Evolutionary conservation across 495 filamentous ascomycete species (phyloP).

Genomic region (Pseudevernia furfuracea): DNA sequence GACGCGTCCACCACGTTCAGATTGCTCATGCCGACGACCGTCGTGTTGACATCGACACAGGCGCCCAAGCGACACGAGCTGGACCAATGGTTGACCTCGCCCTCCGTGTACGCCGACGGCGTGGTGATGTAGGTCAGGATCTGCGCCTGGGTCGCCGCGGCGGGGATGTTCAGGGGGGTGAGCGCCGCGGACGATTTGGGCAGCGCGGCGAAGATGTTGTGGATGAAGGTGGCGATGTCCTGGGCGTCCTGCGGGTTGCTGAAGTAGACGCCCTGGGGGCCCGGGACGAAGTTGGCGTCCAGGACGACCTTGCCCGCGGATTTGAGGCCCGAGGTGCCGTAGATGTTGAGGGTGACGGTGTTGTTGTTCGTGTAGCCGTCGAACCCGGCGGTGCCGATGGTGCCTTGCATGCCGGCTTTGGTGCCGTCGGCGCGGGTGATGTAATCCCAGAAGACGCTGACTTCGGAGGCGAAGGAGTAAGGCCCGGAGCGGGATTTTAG

Average conservation of each 20-base stretch:
- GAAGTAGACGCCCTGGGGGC: constrained; percentile 33
- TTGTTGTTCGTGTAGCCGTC: constrained; percentile 27
- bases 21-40: constrained; percentile 33
- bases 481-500: constrained; percentile 31
- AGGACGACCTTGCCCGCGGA: constrained; percentile 34
- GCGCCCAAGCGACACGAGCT: constrained; percentile 34
- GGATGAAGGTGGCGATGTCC: constrained; percentile 37
- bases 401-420: constrained; percentile 33
- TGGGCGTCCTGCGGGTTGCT: constrained; percentile 31
- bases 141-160: constrained; percentile 29
- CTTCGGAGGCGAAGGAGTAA: constrained; percentile 35
- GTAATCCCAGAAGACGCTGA: constrained; percentile 36
- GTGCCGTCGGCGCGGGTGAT: constrained; percentile 30
- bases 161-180: constrained; percentile 33
- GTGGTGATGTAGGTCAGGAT: constrained; percentile 36
- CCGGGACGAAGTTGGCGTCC: constrained; percentile 31
- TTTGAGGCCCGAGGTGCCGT: constrained; percentile 37
- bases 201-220: constrained; percentile 33
- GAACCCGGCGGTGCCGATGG: constrained; percentile 35
- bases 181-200: constrained; percentile 30
- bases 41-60: constrained; percentile 33
- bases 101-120: constrained; percentile 31
- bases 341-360: constrained; percentile 39
- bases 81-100: constrained; percentile 37
- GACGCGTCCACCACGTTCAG: constrained; percentile 37